phyloP scores from a whole-genome alignment of 2,329 filamentous ascomycete genomes.

The Ophiosphaerella herpotricha region DNA sequence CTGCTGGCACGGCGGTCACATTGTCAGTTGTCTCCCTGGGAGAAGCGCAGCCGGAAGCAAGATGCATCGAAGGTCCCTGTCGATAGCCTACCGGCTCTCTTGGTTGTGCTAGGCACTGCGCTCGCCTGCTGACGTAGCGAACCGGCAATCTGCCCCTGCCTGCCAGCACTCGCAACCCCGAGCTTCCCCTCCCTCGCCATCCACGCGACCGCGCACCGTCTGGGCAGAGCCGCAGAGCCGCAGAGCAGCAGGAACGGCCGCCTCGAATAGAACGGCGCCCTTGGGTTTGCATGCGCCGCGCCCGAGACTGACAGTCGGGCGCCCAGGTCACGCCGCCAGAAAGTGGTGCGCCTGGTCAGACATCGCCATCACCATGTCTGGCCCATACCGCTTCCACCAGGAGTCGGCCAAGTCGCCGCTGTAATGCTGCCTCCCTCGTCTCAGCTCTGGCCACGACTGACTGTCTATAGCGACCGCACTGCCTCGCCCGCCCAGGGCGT shows the following conservation, averaged over 20 bases:
- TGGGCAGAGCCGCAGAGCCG: not conserved
- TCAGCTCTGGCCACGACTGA: constrained; percentile 11
- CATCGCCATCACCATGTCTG: constrained; percentile 38
- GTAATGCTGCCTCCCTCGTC: constrained; percentile 26
- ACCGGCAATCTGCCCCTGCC: constrained; percentile 4
- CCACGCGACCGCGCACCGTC: not conserved
- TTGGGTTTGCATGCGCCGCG: constrained; percentile 22
- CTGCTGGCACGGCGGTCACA: not conserved
- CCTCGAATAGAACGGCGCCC: not conserved
- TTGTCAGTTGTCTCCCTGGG: not conserved
- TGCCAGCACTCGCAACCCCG: not conserved
- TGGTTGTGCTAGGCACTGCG: not conserved
- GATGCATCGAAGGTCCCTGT: too few relatives aligned
- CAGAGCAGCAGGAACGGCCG: not conserved
- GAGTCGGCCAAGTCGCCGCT: constrained; percentile 45
- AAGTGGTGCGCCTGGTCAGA: not conserved
- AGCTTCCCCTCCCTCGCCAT: not conserved
- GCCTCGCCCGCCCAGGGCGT: constrained; percentile 49
- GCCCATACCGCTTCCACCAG: constrained; percentile 47
- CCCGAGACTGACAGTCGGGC: constrained; percentile 10
- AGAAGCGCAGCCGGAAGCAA: too few relatives aligned
- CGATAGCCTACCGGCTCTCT: not conserved
- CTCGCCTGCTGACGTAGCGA: constrained; percentile 1
- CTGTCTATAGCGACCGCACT: constrained; percentile 30
- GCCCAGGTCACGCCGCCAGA: constrained; percentile 7